Evolutionary conservation across 208 protist genomes (phyloP).

Genomic region (Jaenimonas drosophilae): DNA sequence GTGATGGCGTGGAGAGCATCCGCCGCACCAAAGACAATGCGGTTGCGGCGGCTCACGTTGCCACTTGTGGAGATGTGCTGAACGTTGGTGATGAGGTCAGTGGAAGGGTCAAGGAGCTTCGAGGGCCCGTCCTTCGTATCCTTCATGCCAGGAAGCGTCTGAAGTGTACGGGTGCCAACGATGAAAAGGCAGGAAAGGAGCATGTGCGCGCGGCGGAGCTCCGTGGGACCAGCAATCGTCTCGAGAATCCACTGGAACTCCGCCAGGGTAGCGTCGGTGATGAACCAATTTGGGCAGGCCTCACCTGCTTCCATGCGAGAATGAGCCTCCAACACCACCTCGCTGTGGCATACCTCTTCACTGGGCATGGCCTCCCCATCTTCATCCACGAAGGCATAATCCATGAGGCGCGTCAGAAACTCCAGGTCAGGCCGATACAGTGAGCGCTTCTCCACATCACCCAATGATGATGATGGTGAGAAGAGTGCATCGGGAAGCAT

Average conservation of each 20-base stretch:
- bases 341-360: no score
- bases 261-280: conserved; percentile 47
- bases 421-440: no score
- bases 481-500: no score
- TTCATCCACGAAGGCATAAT: no score
- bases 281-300: conserved; percentile 79
- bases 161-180: conserved; percentile 22
- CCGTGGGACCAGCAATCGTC: conserved; percentile 55
- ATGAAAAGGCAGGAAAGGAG: conserved; percentile 34
- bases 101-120: neutral
- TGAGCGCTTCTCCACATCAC: no score
- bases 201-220: conserved; percentile 30
- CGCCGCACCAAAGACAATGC: conserved; percentile 44
- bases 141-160: neutral
- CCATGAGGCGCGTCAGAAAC: no score
- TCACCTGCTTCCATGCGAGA: no score
- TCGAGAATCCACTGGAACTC: conserved; percentile 74
- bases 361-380: no score
- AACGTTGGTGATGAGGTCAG: conserved; percentile 4
- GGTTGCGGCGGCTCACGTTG: conserved; percentile 40
- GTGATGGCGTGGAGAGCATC: conserved; percentile 37
- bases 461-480: no score
- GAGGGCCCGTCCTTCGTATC: no score
- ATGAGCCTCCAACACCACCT: no score
- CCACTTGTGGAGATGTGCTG: conserved; percentile 11